Base-by-base conservation (phyloP, 352 stramenopile genomes). In the Phytophthora idaei region DNA sequence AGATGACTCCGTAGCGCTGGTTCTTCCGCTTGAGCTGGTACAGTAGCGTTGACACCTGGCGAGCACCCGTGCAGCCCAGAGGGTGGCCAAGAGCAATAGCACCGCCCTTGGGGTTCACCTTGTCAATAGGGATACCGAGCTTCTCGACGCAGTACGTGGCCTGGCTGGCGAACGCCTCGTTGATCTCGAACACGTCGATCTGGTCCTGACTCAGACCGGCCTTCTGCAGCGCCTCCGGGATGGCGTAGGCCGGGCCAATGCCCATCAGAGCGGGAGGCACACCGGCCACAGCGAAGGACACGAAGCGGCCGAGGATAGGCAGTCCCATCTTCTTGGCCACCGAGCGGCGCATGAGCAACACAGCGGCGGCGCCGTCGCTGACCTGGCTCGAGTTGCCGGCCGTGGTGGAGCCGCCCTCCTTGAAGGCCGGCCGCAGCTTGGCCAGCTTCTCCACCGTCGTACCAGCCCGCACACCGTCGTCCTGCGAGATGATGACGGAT, bases 131-230 rank as follows among this genome's bases (percentile, higher is more conserved):
- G 46, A 96, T 93, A 28, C 77, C 74, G 25, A 96, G 78, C 67
- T 89, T 87, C 71, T 95, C 67, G 31, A 93, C 57, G 61, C 81
- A 93, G 78, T 96, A 97, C 55, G 85, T 74, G 1, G 90, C 87
- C 77, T 94, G 88, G 65, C 84, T 94, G 25, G 90, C 90, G 61
- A 98, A 98, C 29, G 92, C 92, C 70, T 98, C 92, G 72, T 98
- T 98, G 64, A 98, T 91, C 76, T 98, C 92, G 63, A 90, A 97
- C 7, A 97, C 74, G 64, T 97, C 92, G 51, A 98, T 94, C 66
- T 98, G 77, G 58, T 85, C 77, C 28, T 87, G 62, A 42, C 71
- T 73, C 64, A 96, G 66, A 34, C 63, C 62, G 15, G 89, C 85
- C 70, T 93, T 89, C 54, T 89, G 74, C 46, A 96, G 58, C 7